Evolutionary conservation across 2,329 filamentous ascomycete genomes (phyloP).

Genomic region (Blastomyces gilchristii): DNA sequence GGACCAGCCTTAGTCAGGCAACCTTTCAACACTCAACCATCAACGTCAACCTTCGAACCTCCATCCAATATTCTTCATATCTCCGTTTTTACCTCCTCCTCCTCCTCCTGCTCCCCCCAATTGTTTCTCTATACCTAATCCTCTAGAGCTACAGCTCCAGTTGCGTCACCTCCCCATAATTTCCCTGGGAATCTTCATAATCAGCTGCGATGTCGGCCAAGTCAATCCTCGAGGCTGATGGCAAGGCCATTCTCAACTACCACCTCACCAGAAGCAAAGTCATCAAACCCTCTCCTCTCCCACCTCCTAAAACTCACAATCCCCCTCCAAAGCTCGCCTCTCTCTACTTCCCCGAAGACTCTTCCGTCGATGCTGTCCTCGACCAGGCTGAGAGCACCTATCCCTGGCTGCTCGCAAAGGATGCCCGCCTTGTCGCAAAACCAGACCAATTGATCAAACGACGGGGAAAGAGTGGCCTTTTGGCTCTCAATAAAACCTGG

Average conservation of each 20-base stretch:
- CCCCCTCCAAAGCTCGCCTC: conserved; percentile 80
- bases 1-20: background rate
- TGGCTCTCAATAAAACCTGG: conserved; percentile 97
- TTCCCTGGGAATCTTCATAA: background rate
- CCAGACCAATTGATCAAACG: conserved; percentile 99
- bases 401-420: conserved; percentile 80
- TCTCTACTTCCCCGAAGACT: conserved; percentile 85
- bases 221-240: conserved; percentile 96
- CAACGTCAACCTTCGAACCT: background rate
- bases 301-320: conserved; percentile 77
- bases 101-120: background rate
- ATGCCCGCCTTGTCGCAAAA: conserved; percentile 93
- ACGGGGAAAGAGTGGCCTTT: conserved; percentile 94
- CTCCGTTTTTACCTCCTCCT: background rate
- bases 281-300: conserved; percentile 96
- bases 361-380: conserved; percentile 70
- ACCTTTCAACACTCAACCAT: background rate
- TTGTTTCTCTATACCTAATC: conserved; percentile 12
- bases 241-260: conserved; percentile 99
- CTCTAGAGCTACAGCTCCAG: background rate
- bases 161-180: conserved; percentile 6
- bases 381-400: conserved; percentile 94
- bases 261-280: conserved; percentile 94
- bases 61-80: no score
- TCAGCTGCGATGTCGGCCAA: conserved; percentile 70